Base-by-base conservation (phyloP, 352 stramenopile genomes). In the Achlya hypogyna region DNA sequence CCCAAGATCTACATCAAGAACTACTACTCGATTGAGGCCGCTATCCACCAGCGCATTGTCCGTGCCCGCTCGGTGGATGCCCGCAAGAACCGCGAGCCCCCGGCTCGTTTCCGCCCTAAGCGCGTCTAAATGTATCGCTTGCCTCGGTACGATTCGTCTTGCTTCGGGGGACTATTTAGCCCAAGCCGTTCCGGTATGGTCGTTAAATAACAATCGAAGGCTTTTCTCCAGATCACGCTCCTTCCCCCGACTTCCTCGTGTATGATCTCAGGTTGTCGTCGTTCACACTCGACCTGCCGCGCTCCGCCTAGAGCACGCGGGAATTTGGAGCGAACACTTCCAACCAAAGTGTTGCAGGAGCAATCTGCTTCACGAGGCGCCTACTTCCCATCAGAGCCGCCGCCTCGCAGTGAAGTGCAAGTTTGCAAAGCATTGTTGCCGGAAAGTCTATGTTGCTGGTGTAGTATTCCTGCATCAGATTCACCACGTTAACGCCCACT, bases 1-100 rank as follows among this genome's bases (percentile, higher is more conserved):
- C 97, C 97, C 71, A 99, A 99, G 89, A 95, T 99, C 71, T 99
- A 99, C 91, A 97, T 99, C 76, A 99, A 99, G 95, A 98, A 99
- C 93, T 99, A 99, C 82, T 99, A 99, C 90, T 99, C 96, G 79
- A 95, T 99, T 31, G 96, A 99, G 77, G 96, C 96, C 53, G 97
- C 97, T 63, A 98, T 99, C 67, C 97, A 99, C 88, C 96, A 99
- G 83, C 96, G 97, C 83, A 98, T 99, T 76, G 97, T 99, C 59
- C 95, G 97, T 87, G 97, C 93, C 73, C 93, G 97, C 76, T 98
- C 93, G 73, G 79, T 88, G 27, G 87, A 95, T 72, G 89, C 78
- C 66, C 91, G 97, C 78, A 86, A 88, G 69, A 97, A 96, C 82
- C 93, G 96, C 75, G 91, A 96, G 70, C 91, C 96, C 66, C 96